Conservation (phyloP, 306 rosid species). For the Ziziphus jujuba region DNA sequence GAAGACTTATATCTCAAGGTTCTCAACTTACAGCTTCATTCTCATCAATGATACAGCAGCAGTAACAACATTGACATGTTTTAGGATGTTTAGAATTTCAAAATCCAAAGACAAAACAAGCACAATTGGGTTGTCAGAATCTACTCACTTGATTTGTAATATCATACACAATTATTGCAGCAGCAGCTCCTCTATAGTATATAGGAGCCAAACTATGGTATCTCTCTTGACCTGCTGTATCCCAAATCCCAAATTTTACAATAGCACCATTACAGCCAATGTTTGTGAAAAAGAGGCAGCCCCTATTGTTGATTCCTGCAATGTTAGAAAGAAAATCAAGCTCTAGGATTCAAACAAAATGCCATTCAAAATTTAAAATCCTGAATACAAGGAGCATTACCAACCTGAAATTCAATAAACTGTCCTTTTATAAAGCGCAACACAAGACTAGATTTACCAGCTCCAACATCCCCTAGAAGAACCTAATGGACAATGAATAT, state of each 20-base stretch:
- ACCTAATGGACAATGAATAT: slow-evolving; percentile 37
- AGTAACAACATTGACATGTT: too few relatives aligned
- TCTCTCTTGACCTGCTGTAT: slow-evolving; percentile 66
- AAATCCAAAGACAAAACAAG: not conserved
- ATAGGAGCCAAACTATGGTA: slow-evolving; percentile 67
- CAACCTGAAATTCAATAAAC: slow-evolving; percentile 58
- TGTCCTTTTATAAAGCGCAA: slow-evolving; percentile 65
- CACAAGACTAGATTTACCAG: slow-evolving; percentile 62
- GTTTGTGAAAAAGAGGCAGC: slow-evolving; percentile 71
- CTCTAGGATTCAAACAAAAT: not conserved
- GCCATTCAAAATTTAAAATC: not conserved
- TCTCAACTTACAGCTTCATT: not conserved
- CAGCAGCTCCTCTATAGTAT: slow-evolving; percentile 68
- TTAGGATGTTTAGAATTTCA: not conserved
- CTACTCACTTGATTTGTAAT: slow-evolving; percentile 56
- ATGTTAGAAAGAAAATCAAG: slow-evolving; percentile 6
- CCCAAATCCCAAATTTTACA: slow-evolving; percentile 67
- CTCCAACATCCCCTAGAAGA: slow-evolving; percentile 70
- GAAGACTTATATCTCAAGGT: not conserved
- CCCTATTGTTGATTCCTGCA: slow-evolving; percentile 63
- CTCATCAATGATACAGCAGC: too few relatives aligned
- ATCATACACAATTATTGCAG: slow-evolving; percentile 63
- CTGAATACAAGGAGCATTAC: not conserved
- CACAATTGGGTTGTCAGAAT: not conserved
- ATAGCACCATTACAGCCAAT: slow-evolving; percentile 62